Evolutionary conservation across 345 rosid species (phyloP).

Genomic region (Eucalyptus regnans): DNA sequence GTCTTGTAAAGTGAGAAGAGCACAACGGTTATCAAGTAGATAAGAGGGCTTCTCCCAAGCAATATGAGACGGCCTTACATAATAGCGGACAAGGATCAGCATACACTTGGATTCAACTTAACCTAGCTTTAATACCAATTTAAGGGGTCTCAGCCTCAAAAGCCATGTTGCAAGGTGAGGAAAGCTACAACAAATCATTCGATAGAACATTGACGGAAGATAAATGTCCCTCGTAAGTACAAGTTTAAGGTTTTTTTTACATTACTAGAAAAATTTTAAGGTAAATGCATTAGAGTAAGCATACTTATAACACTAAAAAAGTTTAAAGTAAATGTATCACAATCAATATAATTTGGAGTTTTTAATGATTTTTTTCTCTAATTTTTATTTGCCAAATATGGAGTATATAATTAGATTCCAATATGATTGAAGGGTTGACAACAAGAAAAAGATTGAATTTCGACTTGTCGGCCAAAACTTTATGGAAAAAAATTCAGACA

Average conservation of each 20-base stretch:
- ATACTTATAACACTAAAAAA: too few species aligned
- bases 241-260: too few species aligned
- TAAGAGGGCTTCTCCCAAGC: fast-evolving
- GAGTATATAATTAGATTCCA: neutral
- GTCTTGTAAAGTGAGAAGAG: too few species aligned
- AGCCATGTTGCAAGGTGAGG: too few species aligned
- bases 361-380: fast-evolving
- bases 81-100: fast-evolving
- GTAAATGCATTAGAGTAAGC: too few species aligned
- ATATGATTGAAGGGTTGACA: neutral
- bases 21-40: fast-evolving
- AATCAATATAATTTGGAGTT: fast-evolving
- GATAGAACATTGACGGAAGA: fast-evolving
- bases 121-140: too few species aligned
- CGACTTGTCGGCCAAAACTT: neutral
- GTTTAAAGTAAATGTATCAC: too few species aligned
- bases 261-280: neutral
- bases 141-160: fast-evolving
- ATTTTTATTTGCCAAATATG: neutral
- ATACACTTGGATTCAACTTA: too few species aligned
- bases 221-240: too few species aligned
- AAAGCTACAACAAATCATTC: too few species aligned
- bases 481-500: neutral
- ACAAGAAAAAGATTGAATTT: neutral
- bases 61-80: too few species aligned